A percentile compares a stretch with the other conserved stretches of the same genome.
Conservation (phyloP, 129 eudicot genomes). For the Pulicaria dysenterica region DNA sequence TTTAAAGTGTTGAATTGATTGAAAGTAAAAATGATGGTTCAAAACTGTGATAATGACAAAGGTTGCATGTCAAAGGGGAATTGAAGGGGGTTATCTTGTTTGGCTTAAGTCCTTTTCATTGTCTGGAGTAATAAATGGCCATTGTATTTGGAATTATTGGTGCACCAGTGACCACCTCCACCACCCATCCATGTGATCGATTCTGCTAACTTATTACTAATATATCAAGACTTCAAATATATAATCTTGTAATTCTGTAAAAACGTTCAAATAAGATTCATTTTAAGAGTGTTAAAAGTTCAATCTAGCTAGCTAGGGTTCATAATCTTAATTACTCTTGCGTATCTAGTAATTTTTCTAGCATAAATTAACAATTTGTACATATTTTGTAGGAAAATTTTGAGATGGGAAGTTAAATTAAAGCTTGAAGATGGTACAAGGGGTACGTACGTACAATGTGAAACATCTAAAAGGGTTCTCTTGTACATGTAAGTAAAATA, state of each 20-base stretch:
- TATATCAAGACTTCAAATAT: not conserved
- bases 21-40: constrained; percentile 5
- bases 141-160: constrained; percentile 16
- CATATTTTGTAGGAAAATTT: not conserved
- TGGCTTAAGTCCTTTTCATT: constrained; percentile 45
- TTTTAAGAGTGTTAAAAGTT: not conserved
- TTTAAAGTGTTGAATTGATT: not conserved
- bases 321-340: not conserved
- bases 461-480: not conserved
- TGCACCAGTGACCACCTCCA: constrained; percentile 11
- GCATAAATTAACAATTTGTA: not conserved
- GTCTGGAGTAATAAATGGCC: constrained; percentile 35
- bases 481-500: not conserved
- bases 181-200: constrained; percentile 20
- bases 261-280: not conserved
- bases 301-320: not conserved
- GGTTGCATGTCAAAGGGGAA: constrained; percentile 23
- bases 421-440: not conserved
- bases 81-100: constrained; percentile 30
- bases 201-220: not conserved
- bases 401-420: not conserved
- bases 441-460: not conserved
- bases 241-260: not conserved
- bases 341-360: not conserved
- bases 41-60: constrained; percentile 32